Evolutionary conservation across 2,329 filamentous ascomycete genomes (phyloP).

Genomic region (Fusarium brevicatenulatum): DNA sequence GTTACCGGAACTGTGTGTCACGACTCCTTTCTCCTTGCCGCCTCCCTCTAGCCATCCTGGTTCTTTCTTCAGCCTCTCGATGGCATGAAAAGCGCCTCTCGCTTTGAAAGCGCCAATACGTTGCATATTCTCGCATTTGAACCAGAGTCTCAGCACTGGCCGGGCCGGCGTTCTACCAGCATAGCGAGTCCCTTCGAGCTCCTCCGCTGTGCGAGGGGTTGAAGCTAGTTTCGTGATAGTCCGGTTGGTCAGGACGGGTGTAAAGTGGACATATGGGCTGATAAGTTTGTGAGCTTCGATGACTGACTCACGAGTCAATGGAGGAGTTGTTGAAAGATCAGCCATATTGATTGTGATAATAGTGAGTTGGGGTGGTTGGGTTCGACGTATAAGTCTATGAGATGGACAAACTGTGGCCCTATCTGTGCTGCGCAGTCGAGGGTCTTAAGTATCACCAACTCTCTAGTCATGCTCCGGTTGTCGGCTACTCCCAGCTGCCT

Average conservation of each 20-base stretch:
- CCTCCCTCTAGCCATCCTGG: constrained; percentile 69
- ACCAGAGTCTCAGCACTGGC: constrained; percentile 80
- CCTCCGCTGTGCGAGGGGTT: constrained; percentile 66
- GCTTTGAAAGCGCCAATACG: constrained; percentile 93
- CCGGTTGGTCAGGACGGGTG: constrained; percentile 82
- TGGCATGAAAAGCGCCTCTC: constrained; percentile 87
- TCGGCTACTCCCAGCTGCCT: constrained; percentile 25
- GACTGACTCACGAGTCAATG: constrained; percentile 79
- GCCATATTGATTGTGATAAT: constrained; percentile 56
- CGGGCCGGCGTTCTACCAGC: constrained; percentile 65
- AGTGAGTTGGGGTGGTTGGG: background rate
- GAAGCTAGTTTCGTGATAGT: constrained; percentile 82
- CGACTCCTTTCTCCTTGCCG: constrained; percentile 74
- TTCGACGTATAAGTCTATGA: background rate
- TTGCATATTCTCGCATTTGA: constrained; percentile 97
- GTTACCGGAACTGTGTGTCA: constrained; percentile 88
- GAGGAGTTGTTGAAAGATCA: constrained; percentile 63
- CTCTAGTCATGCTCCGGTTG: constrained; percentile 12
- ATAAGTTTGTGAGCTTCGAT: constrained; percentile 78
- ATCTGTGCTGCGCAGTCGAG: background rate
- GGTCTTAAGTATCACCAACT: constrained; percentile 6
- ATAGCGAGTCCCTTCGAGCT: constrained; percentile 66
- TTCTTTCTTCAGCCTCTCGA: constrained; percentile 73
- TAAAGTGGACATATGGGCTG: constrained; percentile 79
- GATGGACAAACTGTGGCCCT: background rate